Base-by-base conservation (phyloP, 352 stramenopile species). In the Thalassiosira pacifica region DNA sequence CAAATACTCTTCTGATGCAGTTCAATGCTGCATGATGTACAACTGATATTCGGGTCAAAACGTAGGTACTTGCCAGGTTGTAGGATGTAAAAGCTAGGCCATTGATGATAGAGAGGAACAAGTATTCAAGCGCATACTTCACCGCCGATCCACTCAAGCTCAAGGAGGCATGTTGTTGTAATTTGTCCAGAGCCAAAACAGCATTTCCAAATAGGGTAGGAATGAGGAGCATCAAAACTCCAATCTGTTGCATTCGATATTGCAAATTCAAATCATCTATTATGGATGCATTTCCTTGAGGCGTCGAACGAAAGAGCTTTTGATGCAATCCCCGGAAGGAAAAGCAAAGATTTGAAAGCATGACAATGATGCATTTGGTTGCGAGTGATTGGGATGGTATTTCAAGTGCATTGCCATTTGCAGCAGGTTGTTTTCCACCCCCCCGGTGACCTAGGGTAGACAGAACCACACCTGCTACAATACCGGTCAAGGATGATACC, bases 261-360 rank as follows among this genome's bases (percentile, higher is more conserved):
- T 95, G 91, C 27, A 95, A 76, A 73, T 93, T 93, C 45, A 93
- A 81, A 81, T 94, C 91, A 83, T 95, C 86, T 1, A 95, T 31
- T 16, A 83, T 18, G 6, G 63, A 75, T 27, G 64, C 31, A 48
- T 79, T 85, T 52, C 87, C 88, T 42, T 86, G 53, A 19, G 87
- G 87, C 16, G 85, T 89, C 0, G 67, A 29, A 66, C 87, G 88
- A 69, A 93, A 93, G 29, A 93, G 34, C 40, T 95, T 95, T 88
- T 95, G 92, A 81, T 92, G 90, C 26, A 95, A 75, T 45, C 92
- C 92, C 11, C 92, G 90, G 81, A 94, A 93, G 18, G 87, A 93
- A 76, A 95, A 95, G 67, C 92, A 94, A n/a, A 95, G 60, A 77
- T 95, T 95, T 16, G 92, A 73, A 11, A 82, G 27, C 81, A 95